A percentile compares a stretch with the other conserved stretches of the same genome.
phyloP scores from a whole-genome alignment of 805 yeast genomes.

The Yarrowia phangngaensis region DNA sequence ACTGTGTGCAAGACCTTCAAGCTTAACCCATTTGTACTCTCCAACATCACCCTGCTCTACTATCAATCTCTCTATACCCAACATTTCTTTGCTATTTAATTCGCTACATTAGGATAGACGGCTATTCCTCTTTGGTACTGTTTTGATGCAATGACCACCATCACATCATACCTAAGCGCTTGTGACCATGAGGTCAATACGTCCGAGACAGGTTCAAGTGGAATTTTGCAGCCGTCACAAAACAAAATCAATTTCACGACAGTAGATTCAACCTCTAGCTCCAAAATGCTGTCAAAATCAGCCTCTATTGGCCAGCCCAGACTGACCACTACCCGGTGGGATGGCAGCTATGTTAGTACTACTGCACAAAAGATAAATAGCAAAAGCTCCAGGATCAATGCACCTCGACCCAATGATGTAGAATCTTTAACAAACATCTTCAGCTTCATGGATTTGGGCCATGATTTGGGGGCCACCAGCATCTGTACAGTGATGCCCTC shows the following conservation, averaged over 20 bases:
- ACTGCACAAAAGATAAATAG: slow-evolving; percentile 1
- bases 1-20: no score
- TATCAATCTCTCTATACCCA: background rate
- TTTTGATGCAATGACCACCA: no score
- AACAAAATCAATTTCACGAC: slow-evolving; percentile 11
- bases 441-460: background rate
- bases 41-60: background rate
- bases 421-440: background rate
- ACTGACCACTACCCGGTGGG: slow-evolving; percentile 5
- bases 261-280: slow-evolving; percentile 4
- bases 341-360: slow-evolving; percentile 6
- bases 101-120: no score
- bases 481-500: slow-evolving; percentile 18
- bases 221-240: background rate
- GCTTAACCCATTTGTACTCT: no score
- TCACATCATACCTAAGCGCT: slow-evolving; percentile 25
- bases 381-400: background rate
- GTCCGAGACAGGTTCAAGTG: slow-evolving; percentile 1
- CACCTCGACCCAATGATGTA: background rate
- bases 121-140: no score
- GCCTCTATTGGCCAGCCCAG: slow-evolving; percentile 11
- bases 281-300: slow-evolving; percentile 7
- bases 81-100: slow-evolving; percentile 20
- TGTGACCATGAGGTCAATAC: slow-evolving; percentile 3
- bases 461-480: slow-evolving; percentile 5